Conservation (phyloP, 1,139 yeast species). For the Geotrichum candidum region DNA sequence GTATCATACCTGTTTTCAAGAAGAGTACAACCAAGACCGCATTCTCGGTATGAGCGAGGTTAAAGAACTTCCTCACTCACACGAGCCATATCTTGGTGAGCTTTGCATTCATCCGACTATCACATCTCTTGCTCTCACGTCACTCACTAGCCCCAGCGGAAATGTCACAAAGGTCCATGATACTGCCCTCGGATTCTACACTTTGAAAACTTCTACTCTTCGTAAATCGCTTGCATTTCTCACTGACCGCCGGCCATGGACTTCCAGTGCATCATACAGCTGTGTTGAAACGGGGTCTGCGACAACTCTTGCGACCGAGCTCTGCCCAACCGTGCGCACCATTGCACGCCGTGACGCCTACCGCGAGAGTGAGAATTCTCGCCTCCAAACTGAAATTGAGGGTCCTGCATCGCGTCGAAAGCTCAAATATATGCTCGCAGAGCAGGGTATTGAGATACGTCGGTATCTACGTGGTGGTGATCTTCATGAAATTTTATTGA, state of each 20-base stretch:
- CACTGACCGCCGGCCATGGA: background rate
- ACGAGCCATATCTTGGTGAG: slow-evolving; percentile 7
- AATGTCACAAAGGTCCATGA: background rate
- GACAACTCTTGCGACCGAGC: background rate
- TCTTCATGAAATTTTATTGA: background rate
- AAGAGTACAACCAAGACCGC: slow-evolving; percentile 8
- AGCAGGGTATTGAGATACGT: background rate
- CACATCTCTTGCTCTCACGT: background rate
- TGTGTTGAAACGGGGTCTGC: slow-evolving; percentile 1
- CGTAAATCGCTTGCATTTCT: background rate
- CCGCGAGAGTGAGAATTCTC: background rate
- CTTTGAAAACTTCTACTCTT: background rate
- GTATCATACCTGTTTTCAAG: background rate
- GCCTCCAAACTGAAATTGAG: background rate
- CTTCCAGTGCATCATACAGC: background rate
- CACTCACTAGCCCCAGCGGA: background rate
- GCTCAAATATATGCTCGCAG: background rate
- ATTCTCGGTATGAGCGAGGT: slow-evolving; percentile 5
- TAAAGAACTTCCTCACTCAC: slow-evolving; percentile 1
- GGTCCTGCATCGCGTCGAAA: slow-evolving; percentile 2
- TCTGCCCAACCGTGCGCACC: background rate
- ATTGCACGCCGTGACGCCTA: slow-evolving; percentile 2
- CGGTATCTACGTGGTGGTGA: slow-evolving; percentile 1
- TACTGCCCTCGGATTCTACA: background rate
- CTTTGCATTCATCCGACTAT: slow-evolving; percentile 3